Conservation (phyloP, 495 filamentous ascomycete genomes). For the Staphylotrichum longicolle region DNA sequence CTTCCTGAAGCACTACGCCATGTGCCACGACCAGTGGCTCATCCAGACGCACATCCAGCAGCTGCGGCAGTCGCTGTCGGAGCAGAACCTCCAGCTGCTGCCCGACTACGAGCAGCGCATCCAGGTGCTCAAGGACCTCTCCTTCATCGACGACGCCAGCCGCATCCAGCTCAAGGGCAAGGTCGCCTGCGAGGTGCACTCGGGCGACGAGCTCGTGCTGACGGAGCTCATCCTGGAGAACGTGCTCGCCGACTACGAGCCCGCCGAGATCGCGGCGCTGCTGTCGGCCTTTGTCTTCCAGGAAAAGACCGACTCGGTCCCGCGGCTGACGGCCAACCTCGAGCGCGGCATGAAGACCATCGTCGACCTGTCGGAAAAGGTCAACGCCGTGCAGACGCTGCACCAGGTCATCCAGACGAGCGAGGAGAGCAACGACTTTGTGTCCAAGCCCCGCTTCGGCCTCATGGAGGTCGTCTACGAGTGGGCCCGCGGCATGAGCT, state of each 20-base stretch:
- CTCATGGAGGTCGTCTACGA: conserved; percentile 97
- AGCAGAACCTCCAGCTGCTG: conserved; percentile 95
- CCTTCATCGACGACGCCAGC: conserved; percentile 79
- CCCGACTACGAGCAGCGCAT: conserved; percentile 97
- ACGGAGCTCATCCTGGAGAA: conserved; percentile 97
- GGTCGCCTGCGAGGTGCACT: conserved; percentile 97
- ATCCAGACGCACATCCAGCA: conserved; percentile 87
- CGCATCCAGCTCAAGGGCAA: conserved; percentile 95
- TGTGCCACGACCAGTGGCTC: conserved; percentile 92
- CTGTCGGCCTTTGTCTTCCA: conserved; percentile 98
- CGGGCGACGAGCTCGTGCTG: conserved; percentile 93
- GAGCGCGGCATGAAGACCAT: conserved; percentile 85
- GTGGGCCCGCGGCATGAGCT: conserved; percentile 96
- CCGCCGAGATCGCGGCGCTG: conserved; percentile 93
- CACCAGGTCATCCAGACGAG: conserved; percentile 87
- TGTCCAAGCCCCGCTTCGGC: conserved; percentile 79
- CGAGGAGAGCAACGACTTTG: conserved; percentile 91
- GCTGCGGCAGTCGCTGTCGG: conserved; percentile 82
- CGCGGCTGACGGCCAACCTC: conserved; percentile 78
- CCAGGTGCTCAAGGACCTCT: conserved; percentile 82
- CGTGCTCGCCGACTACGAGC: conserved; percentile 89
- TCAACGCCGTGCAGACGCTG: conserved; percentile 79
- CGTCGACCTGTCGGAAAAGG: conserved; percentile 81
- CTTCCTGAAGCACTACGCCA: conserved; percentile 87
- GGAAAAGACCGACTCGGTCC: conserved; percentile 84